A percentile compares a stretch with the other conserved stretches of the same genome.
Conservation (phyloP, 768 basidiomycete genomes). For the Hygrophorus russula region DNA sequence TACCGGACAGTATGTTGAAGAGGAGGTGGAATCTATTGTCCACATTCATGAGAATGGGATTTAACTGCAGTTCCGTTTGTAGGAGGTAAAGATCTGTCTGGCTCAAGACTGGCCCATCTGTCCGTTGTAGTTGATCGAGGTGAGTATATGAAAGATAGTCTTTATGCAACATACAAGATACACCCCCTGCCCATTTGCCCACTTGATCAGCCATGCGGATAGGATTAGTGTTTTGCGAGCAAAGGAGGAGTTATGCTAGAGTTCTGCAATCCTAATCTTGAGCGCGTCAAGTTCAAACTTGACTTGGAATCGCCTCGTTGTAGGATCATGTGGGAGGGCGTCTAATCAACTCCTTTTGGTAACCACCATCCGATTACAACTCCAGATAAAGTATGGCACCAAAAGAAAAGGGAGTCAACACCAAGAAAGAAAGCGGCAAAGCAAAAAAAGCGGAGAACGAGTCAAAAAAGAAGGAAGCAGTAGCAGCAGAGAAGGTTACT, state of each 20-base stretch:
- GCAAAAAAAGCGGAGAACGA: constrained; percentile 92
- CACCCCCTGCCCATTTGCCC: constrained; percentile 32
- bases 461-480: constrained; percentile 61
- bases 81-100: constrained; percentile 79
- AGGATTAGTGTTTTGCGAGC: background rate
- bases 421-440: constrained; percentile 85
- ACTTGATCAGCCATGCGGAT: constrained; percentile 17
- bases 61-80: constrained; percentile 52
- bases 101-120: constrained; percentile 71
- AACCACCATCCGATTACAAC: no score
- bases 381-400: constrained; percentile 54
- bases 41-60: constrained; percentile 57
- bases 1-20: constrained; percentile 64
- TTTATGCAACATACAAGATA: constrained; percentile 24
- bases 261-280: no score
- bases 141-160: background rate
- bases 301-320: background rate
- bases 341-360: background rate
- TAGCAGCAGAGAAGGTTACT: constrained; percentile 46
- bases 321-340: background rate
- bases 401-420: constrained; percentile 56
- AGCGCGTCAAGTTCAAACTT: no score
- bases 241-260: background rate
- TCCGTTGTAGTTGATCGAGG: constrained; percentile 1
- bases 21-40: constrained; percentile 45